phyloP scores from a whole-genome alignment of 345 rosid species.

The Noccaea bulbosa region DNA sequence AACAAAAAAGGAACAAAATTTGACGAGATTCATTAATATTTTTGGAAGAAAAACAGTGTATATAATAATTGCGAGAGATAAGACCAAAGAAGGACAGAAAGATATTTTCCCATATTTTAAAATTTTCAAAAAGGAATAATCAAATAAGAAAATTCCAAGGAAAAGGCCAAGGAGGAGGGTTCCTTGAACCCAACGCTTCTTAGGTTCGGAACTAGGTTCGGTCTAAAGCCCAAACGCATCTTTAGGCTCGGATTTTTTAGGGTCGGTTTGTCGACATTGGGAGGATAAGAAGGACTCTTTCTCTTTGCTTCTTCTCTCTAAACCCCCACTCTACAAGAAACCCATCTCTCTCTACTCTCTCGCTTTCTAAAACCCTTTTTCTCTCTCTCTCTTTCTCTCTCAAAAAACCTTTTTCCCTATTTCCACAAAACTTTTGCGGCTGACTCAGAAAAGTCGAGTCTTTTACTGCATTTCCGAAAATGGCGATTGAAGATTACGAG shows the following conservation, averaged over 20 bases:
- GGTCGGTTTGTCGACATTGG: slow-evolving; percentile 39
- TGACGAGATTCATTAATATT: slow-evolving; percentile 30
- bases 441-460: slow-evolving; percentile 22
- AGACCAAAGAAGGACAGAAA: slow-evolving; percentile 37
- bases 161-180: slow-evolving; percentile 52
- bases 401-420: slow-evolving; percentile 6
- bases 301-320: slow-evolving; percentile 30
- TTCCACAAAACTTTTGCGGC: not conserved
- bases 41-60: slow-evolving; percentile 2
- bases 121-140: not conserved
- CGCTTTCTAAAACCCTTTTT: slow-evolving; percentile 39
- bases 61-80: slow-evolving; percentile 21
- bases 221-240: slow-evolving; percentile 32
- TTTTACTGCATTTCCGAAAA: slow-evolving; percentile 46
- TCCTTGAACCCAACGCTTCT: slow-evolving; percentile 68
- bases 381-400: slow-evolving; percentile 22
- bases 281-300: slow-evolving; percentile 66
- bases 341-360: slow-evolving; percentile 29
- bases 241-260: slow-evolving; percentile 25
- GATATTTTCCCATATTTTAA: slow-evolving; percentile 12
- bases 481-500: slow-evolving; percentile 86
- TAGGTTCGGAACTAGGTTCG: slow-evolving; percentile 27
- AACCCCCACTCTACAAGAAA: slow-evolving; percentile 45
- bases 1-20: slow-evolving; percentile 29
- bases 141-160: slow-evolving; percentile 50